Evolutionary conservation across 164 flowering plant species (phyloP), one percentile per base, ranked within the genome.

Genomic region (Brasenia schreberi): DNA sequence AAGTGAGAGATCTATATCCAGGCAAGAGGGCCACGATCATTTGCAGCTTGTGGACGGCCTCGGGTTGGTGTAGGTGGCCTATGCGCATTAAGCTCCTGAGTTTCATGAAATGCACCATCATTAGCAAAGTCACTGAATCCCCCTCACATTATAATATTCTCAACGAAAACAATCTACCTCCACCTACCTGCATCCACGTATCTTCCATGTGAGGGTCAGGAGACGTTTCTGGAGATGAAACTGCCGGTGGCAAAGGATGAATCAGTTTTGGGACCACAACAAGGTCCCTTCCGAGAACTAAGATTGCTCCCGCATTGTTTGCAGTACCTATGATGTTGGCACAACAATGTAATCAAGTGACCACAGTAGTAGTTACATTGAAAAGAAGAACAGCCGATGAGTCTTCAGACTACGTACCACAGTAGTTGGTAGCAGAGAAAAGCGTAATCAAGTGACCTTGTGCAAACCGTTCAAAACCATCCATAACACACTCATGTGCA

Each of bases 401-500:
- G 1, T 49, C 10, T 5, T 9, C 10, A 2, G 56, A 18, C 33
- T 66, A 74, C 78, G 56, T 79, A 95, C 99, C 99, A 73, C 99
- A 95, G 73, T 95, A 95, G 76, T 95, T 95, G 69, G 99, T 95
- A 64, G 99, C 99, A 4, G 99, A 95, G 78, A 95, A 95, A 44
- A 95, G 96, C 12, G 99, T 95, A 64, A 95, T 95, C 68, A 95
- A 69, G 78, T 95, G 99, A 18, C 99, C 99, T 76, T 95, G 99
- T 18, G 99, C 99, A 77, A 95, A 95, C 58, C 98, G 93, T 82
- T 95, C 99, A 81, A 95, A 95, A 44, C 99, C 99, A 85, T 95
- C 99, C 99, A 95, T 95, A 65, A 95, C 99, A 77, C 99, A 92
- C 71, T 95, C 99, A 70, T 95, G 99, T 44, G 98, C 99, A 64